Conservation (phyloP, 805 yeast genomes). For the Torulaspora quercuum region DNA sequence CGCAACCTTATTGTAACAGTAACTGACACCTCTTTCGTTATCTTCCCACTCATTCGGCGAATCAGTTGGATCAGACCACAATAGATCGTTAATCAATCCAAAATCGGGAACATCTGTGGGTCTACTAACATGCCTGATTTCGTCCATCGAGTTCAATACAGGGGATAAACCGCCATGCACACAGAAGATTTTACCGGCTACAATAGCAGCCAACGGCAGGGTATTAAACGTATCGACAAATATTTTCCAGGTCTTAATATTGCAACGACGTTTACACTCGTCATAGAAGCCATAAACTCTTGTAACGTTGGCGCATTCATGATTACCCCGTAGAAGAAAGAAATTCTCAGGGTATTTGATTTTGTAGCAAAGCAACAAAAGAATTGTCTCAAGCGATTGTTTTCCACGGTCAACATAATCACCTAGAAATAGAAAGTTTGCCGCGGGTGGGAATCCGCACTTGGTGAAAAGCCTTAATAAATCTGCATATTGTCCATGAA, state of each 20-base stretch:
- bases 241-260: constrained; percentile 87
- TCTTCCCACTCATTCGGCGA: constrained; percentile 63
- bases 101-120: constrained; percentile 84
- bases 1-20: constrained; percentile 68
- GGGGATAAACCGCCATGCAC: constrained; percentile 85
- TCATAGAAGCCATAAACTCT: constrained; percentile 97
- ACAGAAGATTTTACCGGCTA: constrained; percentile 91
- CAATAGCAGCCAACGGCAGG: constrained; percentile 91
- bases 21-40: constrained; percentile 80
- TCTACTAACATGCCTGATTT: constrained; percentile 66
- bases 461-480: constrained; percentile 85
- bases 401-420: constrained; percentile 98
- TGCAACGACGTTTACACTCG: constrained; percentile 93
- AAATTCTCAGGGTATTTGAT: constrained; percentile 96
- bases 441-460: constrained; percentile 95
- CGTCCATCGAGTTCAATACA: constrained; percentile 57
- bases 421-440: constrained; percentile 89
- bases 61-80: constrained; percentile 81
- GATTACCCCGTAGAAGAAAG: constrained; percentile 89
- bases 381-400: constrained; percentile 88
- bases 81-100: constrained; percentile 70
- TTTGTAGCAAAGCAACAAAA: constrained; percentile 83
- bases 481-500: constrained; percentile 95
- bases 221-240: constrained; percentile 95
- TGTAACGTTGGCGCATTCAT: constrained; percentile 95